Evolutionary conservation across 805 yeast genomes (phyloP).

Genomic region (Debaryomyces castellii): DNA sequence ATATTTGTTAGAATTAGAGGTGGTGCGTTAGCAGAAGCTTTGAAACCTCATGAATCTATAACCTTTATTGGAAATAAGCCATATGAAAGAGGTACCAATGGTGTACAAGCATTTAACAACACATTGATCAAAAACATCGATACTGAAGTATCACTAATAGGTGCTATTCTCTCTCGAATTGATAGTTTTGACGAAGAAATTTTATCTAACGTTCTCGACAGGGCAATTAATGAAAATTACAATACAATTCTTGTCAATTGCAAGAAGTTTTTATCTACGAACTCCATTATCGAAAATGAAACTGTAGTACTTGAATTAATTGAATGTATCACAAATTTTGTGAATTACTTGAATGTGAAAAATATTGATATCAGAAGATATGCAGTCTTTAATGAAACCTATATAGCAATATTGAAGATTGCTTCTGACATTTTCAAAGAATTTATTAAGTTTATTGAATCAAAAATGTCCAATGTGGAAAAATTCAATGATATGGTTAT

Average conservation of each 20-base stretch:
- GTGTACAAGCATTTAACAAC: slow-evolving; percentile 53
- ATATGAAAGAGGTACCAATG: slow-evolving; percentile 62
- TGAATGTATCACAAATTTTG: slow-evolving; percentile 36
- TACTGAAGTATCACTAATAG: slow-evolving; percentile 49
- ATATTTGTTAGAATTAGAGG: slow-evolving; percentile 21
- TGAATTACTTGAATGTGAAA: slow-evolving; percentile 12
- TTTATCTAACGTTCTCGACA: slow-evolving; percentile 34
- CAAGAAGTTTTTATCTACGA: slow-evolving; percentile 12
- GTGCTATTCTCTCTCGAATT: slow-evolving; percentile 31
- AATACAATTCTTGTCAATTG: slow-evolving; percentile 12
- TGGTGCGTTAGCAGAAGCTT: slow-evolving; percentile 35
- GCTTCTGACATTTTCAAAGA: slow-evolving; percentile 50
- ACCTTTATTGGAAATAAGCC: slow-evolving; percentile 44
- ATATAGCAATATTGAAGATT: slow-evolving; percentile 16
- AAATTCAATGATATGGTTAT: slow-evolving; percentile 64
- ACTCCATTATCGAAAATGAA: slow-evolving; percentile 21
- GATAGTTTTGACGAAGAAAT: slow-evolving; percentile 37
- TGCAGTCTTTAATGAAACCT: slow-evolving; percentile 11
- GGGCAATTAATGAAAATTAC: slow-evolving; percentile 10
- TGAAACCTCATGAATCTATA: slow-evolving; percentile 47
- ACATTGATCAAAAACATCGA: slow-evolving; percentile 49
- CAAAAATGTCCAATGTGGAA: slow-evolving; percentile 44
- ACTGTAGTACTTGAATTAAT: slow-evolving; percentile 41
- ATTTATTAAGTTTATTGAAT: slow-evolving; percentile 55
- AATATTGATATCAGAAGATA: slow-evolving; percentile 10